Percentiles rank a stretch among this genome's conserved stretches.
Conservation (phyloP, 257 asterid species). For the Capsicum rhomboideum region DNA sequence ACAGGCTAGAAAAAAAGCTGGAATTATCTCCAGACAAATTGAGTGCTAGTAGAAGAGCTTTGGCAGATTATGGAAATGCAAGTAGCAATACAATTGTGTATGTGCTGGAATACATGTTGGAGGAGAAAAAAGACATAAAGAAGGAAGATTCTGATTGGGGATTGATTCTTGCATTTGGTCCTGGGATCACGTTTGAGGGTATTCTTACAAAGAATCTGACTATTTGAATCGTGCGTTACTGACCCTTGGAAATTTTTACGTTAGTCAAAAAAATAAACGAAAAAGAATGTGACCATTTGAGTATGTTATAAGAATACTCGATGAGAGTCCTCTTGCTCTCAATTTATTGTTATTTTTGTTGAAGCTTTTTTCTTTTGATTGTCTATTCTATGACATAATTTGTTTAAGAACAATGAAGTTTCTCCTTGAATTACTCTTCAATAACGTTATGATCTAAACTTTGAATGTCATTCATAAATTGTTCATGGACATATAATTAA, state of each 20-base stretch:
- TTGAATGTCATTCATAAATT: neutral
- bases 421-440: neutral
- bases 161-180: constrained; percentile 82
- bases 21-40: constrained; percentile 61
- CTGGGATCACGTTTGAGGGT: constrained; percentile 94
- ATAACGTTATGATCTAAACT: neutral
- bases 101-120: constrained; percentile 78
- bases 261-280: neutral
- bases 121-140: constrained; percentile 22
- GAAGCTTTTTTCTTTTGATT: neutral
- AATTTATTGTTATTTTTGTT: neutral
- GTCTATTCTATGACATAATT: neutral
- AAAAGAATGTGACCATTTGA: constrained; percentile 13
- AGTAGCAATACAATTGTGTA: constrained; percentile 89
- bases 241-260: neutral
- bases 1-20: constrained; percentile 65
- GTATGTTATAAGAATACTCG: neutral
- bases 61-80: constrained; percentile 88
- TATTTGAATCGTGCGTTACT: neutral
- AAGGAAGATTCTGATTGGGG: constrained; percentile 54
- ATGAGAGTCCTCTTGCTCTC: neutral
- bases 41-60: constrained; percentile 67
- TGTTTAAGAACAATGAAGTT: neutral
- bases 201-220: constrained; percentile 67
- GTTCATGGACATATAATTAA: neutral